Evolutionary conservation across 169 alveolate genomes (phyloP).

Genomic region (Plasmodium gallinaceum): DNA sequence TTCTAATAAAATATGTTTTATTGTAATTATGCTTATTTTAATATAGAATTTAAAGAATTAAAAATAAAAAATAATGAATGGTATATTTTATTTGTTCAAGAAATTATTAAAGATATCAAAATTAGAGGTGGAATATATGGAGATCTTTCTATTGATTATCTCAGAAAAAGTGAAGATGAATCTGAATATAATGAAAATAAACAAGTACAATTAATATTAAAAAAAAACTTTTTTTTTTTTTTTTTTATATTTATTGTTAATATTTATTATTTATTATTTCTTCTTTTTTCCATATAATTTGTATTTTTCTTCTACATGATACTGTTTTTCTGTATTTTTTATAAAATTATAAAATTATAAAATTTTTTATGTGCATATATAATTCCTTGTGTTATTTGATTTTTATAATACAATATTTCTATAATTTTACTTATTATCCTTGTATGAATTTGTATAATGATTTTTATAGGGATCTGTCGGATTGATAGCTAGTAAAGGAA

Average conservation of each 20-base stretch:
- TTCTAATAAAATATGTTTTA: background rate
- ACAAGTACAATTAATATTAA: constrained; percentile 13
- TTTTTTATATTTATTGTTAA: background rate
- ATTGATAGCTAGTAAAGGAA: constrained; percentile 56
- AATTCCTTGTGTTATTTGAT: background rate
- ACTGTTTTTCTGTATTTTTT: no score
- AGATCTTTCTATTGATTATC: constrained; percentile 60
- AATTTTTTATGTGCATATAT: background rate
- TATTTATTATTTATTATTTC: background rate
- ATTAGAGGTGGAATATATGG: constrained; percentile 64
- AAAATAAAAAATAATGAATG: constrained; percentile 44
- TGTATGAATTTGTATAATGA: background rate
- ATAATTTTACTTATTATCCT: background rate
- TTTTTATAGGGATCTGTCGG: constrained; percentile 71
- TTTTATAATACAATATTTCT: background rate
- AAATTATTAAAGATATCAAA: constrained; percentile 60
- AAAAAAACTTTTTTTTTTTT: background rate
- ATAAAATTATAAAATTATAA: background rate
- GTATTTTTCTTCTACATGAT: no score
- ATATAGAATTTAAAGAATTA: constrained; percentile 39
- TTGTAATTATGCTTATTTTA: background rate
- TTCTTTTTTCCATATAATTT: background rate
- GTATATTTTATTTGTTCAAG: constrained; percentile 67
- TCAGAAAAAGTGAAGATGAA: constrained; percentile 51
- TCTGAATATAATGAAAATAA: constrained; percentile 37